Evolutionary conservation across 805 yeast species (phyloP).

Genomic region (Candida gorgasii): DNA sequence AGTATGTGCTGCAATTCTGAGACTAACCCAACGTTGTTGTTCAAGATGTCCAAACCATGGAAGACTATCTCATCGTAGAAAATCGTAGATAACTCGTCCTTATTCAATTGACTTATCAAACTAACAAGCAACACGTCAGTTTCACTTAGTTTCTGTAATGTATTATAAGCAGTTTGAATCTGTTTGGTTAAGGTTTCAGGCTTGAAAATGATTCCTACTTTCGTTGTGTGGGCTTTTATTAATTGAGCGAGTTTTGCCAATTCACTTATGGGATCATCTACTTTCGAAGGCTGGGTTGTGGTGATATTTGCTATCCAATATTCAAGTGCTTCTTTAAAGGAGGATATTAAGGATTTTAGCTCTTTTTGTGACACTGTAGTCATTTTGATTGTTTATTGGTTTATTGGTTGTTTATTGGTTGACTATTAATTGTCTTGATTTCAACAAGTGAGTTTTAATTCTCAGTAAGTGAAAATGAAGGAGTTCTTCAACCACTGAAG

Average conservation of each 20-base stretch:
- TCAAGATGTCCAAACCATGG: conserved; percentile 21
- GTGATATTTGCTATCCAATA: conserved; percentile 24
- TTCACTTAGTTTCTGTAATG: conserved; percentile 48
- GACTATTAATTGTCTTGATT: too few relatives aligned
- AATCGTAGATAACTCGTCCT: conserved; percentile 35
- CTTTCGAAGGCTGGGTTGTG: conserved; percentile 23
- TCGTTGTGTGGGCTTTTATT: conserved; percentile 74
- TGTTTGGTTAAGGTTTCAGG: conserved; percentile 48
- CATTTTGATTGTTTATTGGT: conserved; percentile 5
- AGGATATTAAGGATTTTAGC: conserved; percentile 22
- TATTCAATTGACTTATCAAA: conserved; percentile 35
- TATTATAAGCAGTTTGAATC: conserved; percentile 52
- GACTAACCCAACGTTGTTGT: conserved; percentile 21
- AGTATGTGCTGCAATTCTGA: conserved; percentile 22
- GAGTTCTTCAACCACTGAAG: too few relatives aligned
- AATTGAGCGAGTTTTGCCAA: conserved; percentile 58
- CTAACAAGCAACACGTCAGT: conserved; percentile 47
- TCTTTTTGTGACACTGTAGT: conserved; percentile 21
- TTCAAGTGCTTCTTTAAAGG: conserved; percentile 32
- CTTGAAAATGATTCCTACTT: conserved; percentile 68
- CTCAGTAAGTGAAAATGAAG: too few relatives aligned
- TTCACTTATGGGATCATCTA: conserved; percentile 55
- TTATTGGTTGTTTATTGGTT: too few relatives aligned
- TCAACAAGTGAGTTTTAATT: too few relatives aligned
- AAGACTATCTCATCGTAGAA: conserved; percentile 34